Percentiles rank a stretch among this genome's conserved stretches.
phyloP scores from a whole-genome alignment of 306 rosid species.

The Pachyrhizus erosus region DNA sequence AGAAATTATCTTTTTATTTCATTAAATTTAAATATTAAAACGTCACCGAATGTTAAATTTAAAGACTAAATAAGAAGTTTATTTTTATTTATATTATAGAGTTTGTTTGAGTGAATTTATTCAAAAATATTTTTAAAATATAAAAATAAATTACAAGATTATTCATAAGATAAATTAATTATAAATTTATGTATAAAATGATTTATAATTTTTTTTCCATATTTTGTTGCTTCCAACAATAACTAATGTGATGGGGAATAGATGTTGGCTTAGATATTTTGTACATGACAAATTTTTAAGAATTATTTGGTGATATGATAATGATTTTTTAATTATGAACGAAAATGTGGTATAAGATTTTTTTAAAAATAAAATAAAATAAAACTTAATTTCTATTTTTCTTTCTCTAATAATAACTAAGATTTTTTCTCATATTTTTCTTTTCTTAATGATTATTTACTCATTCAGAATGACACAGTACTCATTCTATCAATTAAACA shows the following conservation, averaged over 20 bases:
- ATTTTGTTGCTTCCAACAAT: conserved; percentile 32
- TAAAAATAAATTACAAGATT: too few relatives aligned
- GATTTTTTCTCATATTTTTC: too few relatives aligned
- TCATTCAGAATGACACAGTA: not conserved
- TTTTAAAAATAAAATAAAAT: not conserved
- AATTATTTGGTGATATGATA: not conserved
- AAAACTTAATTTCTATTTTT: not conserved
- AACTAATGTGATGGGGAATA: conserved; percentile 24
- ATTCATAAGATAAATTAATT: too few relatives aligned
- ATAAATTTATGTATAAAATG: too few relatives aligned
- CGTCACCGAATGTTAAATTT: too few relatives aligned
- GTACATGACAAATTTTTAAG: not conserved
- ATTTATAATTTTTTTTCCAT: too few relatives aligned
- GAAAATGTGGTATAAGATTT: not conserved
- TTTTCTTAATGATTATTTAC: not conserved
- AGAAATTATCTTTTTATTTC: too few relatives aligned
- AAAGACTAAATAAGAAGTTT: too few relatives aligned
- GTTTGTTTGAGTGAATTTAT: too few relatives aligned
- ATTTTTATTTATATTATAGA: too few relatives aligned
- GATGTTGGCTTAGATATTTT: not conserved
- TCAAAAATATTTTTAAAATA: too few relatives aligned
- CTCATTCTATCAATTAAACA: not conserved
- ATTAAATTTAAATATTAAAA: too few relatives aligned
- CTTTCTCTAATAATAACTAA: not conserved
- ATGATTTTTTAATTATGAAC: not conserved